Base-by-base conservation (phyloP, 2,329 filamentous ascomycete species). In the Colletotrichum karsti region DNA sequence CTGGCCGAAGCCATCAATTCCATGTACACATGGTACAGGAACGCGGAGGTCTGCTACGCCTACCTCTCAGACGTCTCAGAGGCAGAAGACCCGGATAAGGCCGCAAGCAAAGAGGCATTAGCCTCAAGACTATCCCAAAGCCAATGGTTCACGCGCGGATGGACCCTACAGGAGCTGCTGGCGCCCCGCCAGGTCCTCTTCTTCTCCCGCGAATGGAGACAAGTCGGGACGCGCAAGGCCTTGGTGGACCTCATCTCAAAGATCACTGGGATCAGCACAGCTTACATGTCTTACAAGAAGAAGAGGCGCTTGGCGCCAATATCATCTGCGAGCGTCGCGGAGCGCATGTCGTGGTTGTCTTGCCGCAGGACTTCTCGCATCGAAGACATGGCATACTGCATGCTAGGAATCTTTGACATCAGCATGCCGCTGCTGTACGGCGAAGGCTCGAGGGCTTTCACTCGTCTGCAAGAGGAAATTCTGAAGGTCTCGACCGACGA, bases 321-420 rank as follows among this genome's bases (percentile, higher is more conserved):
- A 2, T 64, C 59, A 9, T 12, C 28, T n/a, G 71, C 69, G 12
- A 72, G 72, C 65, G 65, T 77, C 33, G 73, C 75, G 1, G 53
- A 67, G 13, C 72, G 73, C 55, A 78, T 77, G 76, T 75, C 72
- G 5, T 77, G 75, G 76, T 72, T 74, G 10, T 69, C 75, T 3
- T 58, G 62, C 3, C 65, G 76, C 18, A 35, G 67, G 56, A 76
- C 72, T 2, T 74, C 69, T 1, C 64, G 72, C 3, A 7, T 41
- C 37, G 71, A 76, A 57, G 74, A 78, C 60, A 55, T 71, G 22
- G 75, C 75, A 1, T 77, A 77, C 46, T 74, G 73, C 35, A 66
- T 77, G 46, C 56, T 77, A 9, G 76, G 76, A 2, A 59, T 78
- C 15, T 77, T 78, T 42, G 68, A 71, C 35, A 70, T 77, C 37